Conservation (phyloP, 192 early-diverging fungal genomes). For the Dimargaris verticillata region DNA sequence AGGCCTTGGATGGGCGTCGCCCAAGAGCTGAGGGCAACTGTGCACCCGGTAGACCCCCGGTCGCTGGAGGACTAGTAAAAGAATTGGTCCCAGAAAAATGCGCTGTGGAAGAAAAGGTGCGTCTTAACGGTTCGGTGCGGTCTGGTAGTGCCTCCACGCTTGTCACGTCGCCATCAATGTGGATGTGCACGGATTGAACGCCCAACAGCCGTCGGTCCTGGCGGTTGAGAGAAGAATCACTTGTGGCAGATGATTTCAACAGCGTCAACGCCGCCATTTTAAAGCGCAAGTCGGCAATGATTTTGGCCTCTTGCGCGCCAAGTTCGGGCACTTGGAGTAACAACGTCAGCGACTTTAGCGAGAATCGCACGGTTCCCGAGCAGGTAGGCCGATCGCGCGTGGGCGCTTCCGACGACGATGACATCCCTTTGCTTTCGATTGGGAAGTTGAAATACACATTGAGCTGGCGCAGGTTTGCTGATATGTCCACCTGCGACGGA, state of each 20-base stretch:
- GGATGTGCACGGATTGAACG: background rate
- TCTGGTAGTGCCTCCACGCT: background rate
- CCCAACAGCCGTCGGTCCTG: constrained; percentile 5
- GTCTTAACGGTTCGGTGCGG: background rate
- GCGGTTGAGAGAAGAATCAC: background rate
- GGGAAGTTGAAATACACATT: constrained; percentile 10
- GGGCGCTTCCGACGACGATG: constrained; percentile 3
- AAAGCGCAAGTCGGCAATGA: constrained; percentile 6
- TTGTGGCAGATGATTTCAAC: background rate
- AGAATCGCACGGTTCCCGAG: constrained; percentile 1
- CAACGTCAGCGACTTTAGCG: background rate
- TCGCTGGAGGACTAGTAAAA: background rate
- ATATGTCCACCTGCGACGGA: constrained; percentile 2
- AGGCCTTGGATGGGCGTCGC: background rate
- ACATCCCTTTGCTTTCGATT: background rate
- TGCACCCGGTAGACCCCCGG: background rate
- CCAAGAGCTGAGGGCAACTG: background rate
- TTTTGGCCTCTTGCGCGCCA: background rate
- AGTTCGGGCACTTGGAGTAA: background rate
- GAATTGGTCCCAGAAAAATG: background rate
- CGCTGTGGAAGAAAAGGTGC: no score
- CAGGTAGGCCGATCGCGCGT: background rate
- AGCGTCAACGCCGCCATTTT: background rate
- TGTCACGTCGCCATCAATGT: background rate
- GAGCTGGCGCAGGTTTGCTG: constrained; percentile 7